Base-by-base conservation (phyloP, 768 basidiomycete genomes). In the Suillus bovinus region DNA sequence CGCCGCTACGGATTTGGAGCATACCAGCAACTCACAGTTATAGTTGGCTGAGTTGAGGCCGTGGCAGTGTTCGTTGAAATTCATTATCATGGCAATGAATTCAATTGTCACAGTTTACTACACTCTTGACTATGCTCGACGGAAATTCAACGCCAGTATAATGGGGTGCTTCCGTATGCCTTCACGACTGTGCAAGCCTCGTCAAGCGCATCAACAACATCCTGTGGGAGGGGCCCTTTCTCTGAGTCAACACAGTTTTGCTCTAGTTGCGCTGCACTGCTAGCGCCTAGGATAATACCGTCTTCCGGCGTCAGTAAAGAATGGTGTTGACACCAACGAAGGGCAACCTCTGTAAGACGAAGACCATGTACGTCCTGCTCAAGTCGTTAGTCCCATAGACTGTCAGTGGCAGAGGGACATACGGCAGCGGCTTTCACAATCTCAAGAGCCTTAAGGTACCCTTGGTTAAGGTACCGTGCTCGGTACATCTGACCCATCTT, bases 241-340 rank as follows among this genome's bases (percentile, higher is more conserved):
- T 78, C 82, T 54, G 76, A 77, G 61, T 82, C 79, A 53, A 72
- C 70, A 53, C 79, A 75, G 62, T 84, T 83, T 63, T 77, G 72
- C 64, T 79, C 70, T 56, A 84, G 62, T 65, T 84, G 83, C 2
- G 66, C 71, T 5, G 71, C 73, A n/a, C 78, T 80, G 66, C 78
- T 80, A 6, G 82, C 82, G 3, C 82, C 84, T 6, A 84, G 66
- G 58, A 84, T 81, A 14, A 84, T 70, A 2, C 82, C 84, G 60
- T 84, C 83, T 31, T 63, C 56, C 1, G 72, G 72, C 36, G 66
- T 78, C 55, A 87, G 68, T 3, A 75, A 61, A 7, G 82, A 83
- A 63, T 88, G 86, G 61, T 87, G 81, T 58, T 85, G 82, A 57
- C 82, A 76, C 86, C 86, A 88, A n/a, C 86, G 78, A 53, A 86